Evolutionary conservation across 371 early-diverging fungal genomes (phyloP).

Genomic region (Mortierella sp.): DNA sequence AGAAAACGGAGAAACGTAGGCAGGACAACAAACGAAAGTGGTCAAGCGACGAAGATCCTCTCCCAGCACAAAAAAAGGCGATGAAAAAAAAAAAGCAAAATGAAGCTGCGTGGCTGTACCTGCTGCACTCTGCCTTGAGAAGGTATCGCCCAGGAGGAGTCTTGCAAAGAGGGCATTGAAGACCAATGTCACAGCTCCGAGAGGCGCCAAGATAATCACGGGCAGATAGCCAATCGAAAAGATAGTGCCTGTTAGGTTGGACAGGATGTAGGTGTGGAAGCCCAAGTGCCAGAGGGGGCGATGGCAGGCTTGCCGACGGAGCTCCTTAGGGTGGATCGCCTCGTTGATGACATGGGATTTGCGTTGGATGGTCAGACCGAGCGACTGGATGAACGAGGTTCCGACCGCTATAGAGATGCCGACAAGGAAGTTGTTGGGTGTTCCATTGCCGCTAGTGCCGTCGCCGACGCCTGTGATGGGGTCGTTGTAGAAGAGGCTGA

Average conservation of each 20-base stretch:
- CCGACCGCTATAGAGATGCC: slow-evolving; percentile 69
- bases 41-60: background rate
- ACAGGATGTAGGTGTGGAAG: slow-evolving; percentile 73
- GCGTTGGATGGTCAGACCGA: slow-evolving; percentile 81
- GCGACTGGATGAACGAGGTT: slow-evolving; percentile 76
- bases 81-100: background rate
- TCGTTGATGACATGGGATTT: slow-evolving; percentile 77
- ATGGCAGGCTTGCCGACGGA: slow-evolving; percentile 63
- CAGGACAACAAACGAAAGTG: background rate
- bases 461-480: background rate
- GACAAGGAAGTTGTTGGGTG: slow-evolving; percentile 51
- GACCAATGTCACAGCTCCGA: slow-evolving; percentile 84
- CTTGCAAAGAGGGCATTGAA: slow-evolving; percentile 86
- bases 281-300: slow-evolving; percentile 71
- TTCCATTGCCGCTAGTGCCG: slow-evolving; percentile 11
- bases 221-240: slow-evolving; percentile 86
- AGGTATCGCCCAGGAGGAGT: slow-evolving; percentile 74
- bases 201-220: slow-evolving; percentile 86
- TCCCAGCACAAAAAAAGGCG: background rate
- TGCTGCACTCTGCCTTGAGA: slow-evolving; percentile 69
- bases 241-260: slow-evolving; percentile 79
- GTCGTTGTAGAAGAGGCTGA: slow-evolving; percentile 16
- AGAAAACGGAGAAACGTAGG: background rate
- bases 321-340: slow-evolving; percentile 65
- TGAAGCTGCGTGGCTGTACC: slow-evolving; percentile 55